phyloP scores from a whole-genome alignment of 805 yeast genomes.

The Jamesozyma gamospora region DNA sequence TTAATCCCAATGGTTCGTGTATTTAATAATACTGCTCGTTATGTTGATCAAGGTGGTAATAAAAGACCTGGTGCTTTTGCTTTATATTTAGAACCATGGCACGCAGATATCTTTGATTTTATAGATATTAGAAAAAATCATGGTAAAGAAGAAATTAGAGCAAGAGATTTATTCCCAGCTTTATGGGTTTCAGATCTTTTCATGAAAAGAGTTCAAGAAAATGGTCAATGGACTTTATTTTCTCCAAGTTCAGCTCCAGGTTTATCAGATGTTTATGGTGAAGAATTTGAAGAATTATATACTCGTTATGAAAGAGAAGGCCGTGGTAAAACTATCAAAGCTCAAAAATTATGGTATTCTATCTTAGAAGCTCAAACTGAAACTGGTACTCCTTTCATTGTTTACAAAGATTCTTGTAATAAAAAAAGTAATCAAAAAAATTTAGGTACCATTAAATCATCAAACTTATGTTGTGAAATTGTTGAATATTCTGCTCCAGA shows the following conservation, averaged over 20 bases:
- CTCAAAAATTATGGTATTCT: constrained; percentile 86
- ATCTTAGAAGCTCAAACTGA: constrained; percentile 89
- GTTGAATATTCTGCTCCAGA: constrained; percentile 87
- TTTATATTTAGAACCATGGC: constrained; percentile 94
- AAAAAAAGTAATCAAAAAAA: constrained; percentile 82
- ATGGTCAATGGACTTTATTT: constrained; percentile 80
- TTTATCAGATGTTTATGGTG: constrained; percentile 71
- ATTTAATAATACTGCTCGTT: constrained; percentile 89
- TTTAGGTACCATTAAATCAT: constrained; percentile 83
- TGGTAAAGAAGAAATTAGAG: constrained; percentile 88
- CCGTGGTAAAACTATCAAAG: constrained; percentile 58
- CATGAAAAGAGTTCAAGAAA: constrained; percentile 77
- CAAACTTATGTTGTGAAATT: constrained; percentile 90
- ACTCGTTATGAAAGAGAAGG: constrained; percentile 63
- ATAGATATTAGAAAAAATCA: constrained; percentile 83
- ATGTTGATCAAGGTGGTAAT: constrained; percentile 97
- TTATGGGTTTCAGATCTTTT: constrained; percentile 92
- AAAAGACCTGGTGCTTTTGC: constrained; percentile 98
- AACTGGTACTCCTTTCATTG: constrained; percentile 92
- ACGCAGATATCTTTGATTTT: constrained; percentile 79
- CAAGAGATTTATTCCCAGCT: constrained; percentile 87
- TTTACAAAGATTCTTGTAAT: constrained; percentile 90
- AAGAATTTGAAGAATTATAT: constrained; percentile 66
- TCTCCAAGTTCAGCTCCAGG: constrained; percentile 89
- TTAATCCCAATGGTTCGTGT: constrained; percentile 94